Base-by-base conservation (phyloP, 2,329 filamentous ascomycete genomes). In the Cladosporium sp. region DNA sequence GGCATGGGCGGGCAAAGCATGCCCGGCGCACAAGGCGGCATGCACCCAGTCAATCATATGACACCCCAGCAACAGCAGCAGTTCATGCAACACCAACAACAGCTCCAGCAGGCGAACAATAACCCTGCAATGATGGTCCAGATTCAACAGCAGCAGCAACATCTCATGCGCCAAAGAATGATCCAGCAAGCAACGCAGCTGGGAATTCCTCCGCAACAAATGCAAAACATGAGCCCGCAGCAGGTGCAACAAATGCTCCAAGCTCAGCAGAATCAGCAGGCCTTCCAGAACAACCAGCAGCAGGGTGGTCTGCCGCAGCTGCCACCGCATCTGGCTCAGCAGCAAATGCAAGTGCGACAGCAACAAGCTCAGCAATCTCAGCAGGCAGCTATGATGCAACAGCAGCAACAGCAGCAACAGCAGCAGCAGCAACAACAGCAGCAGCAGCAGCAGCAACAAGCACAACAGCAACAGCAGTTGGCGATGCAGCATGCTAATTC, bases 141-240 rank as follows among this genome's bases (percentile, higher is more conserved):
- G 40, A 69, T 68, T 40, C 62, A 62, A 36, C 61, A 64, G 52
- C 67, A 66, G 51, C 59, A 62, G 41, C 57, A 60, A 47, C 36
- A 48, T 9, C 32, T 48, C 12, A 56, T 60, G 43, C 36, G 45
- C 36, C 45, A 48, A 18, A 32, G 36, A 22, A 55, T 55, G 38
- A 56, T 59, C 22, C 62, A 62, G 32, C 59, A 62, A 53, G 51
- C 55, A 49, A 47, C 46, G 41, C 53, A 55, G 53, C 46, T 66
- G 46, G 67, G 70, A 52, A 74, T 81, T 62, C 78, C 67, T 40
- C 68, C 67, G 18, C 75, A 78, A 52, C 78, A 80, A 59, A 66
- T 78, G 29, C 69, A 75, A 39, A 74, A 76, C 38, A 72, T 81
- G 36, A 65, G 67, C 29, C 62, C 64, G 22, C 60, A 62, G 55